Base-by-base conservation (phyloP, 2,329 filamentous ascomycete genomes). In the Lasiodiplodia sp. region DNA sequence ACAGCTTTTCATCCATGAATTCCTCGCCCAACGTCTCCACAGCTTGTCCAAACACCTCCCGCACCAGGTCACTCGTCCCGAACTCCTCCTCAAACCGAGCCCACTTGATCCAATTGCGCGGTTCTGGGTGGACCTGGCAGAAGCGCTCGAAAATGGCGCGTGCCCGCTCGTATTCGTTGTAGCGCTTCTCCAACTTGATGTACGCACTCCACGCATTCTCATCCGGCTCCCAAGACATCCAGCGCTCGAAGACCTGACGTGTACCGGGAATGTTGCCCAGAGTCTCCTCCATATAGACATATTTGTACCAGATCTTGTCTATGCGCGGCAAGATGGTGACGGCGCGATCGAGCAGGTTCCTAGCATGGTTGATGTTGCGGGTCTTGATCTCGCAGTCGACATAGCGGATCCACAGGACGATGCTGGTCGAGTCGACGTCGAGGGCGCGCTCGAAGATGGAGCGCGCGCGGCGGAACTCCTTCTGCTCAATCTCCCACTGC, bases 261-360 rank as follows among this genome's bases (percentile, higher is more conserved):
- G 94, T 96, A 44, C 95, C 96, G 3, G 94, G 89, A 60, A 99
- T 90, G 75, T 99, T 97, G 7, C 94, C 94, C 67, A 99, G 86
- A 82, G 95, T 98, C 86, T 99, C 96, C 83, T 98, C 95, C 91
- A 97, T 96, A 79, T 97, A 97, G 31, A 97, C 93, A 84, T 97
- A 99, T 80, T 98, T 98, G 85, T 97, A 99, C 96, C 96, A 99
- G 40, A 99, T 84, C 85, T 98, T 98, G 79, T 98, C 94, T 51
- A 98, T 88, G 68, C 96, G 86, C 5, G 96, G 96, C 49, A 97
- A 84, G 68, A 96, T 92, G 0, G 94, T 94, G 66, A 98, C 93
- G n/a, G 96, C 94, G 67, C 96, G 91, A 79, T 99, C 96, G 65
- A 99, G 88, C 64, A 99, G 82, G 78, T 99, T 99, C 69, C 96